These are phyloP conservation scores for Pisolithus albus DNA, from an alignment of 768 basidiomycete species.

Conservation along the genomic window DNA sequence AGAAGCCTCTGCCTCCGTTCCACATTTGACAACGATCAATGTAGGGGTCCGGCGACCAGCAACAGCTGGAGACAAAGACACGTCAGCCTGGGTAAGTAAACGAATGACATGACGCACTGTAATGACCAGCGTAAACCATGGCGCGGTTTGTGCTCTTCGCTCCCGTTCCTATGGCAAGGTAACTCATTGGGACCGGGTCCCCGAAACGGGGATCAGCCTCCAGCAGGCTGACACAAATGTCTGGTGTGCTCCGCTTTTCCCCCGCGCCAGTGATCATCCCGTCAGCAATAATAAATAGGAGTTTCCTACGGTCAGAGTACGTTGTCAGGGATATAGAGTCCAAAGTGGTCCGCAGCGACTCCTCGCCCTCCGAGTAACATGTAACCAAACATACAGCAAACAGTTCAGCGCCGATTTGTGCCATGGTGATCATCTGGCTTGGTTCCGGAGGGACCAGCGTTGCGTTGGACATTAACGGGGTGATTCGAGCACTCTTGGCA, in stretches of 20 bases:
- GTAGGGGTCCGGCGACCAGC: conserved; percentile 90
- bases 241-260: conserved; percentile 92
- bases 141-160: conserved; percentile 88
- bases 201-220: conserved; percentile 95
- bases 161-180: conserved; percentile 85
- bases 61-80: conserved; percentile 41
- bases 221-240: conserved; percentile 86
- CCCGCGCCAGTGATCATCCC: conserved; percentile 99
- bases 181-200: conserved; percentile 92
- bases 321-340: conserved; percentile 88
- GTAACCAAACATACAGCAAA: conserved; percentile 95
- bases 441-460: conserved; percentile 48
- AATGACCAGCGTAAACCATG: conserved; percentile 99
- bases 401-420: conserved; percentile 90
- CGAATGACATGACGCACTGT: conserved; percentile 54
- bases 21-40: conserved; percentile 93
- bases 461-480: conserved; percentile 46
- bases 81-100: neutral
- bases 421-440: conserved; percentile 58
- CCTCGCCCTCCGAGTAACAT: conserved; percentile 96
- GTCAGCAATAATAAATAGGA: conserved; percentile 92
- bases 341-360: conserved; percentile 82
- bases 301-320: conserved; percentile 88
- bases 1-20: conserved; percentile 76
- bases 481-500: conserved; percentile 32